Evolutionary conservation across 164 flowering plant species (phyloP), one percentile per base, ranked within the genome.

Genomic region (Nymphaea thermarum): DNA sequence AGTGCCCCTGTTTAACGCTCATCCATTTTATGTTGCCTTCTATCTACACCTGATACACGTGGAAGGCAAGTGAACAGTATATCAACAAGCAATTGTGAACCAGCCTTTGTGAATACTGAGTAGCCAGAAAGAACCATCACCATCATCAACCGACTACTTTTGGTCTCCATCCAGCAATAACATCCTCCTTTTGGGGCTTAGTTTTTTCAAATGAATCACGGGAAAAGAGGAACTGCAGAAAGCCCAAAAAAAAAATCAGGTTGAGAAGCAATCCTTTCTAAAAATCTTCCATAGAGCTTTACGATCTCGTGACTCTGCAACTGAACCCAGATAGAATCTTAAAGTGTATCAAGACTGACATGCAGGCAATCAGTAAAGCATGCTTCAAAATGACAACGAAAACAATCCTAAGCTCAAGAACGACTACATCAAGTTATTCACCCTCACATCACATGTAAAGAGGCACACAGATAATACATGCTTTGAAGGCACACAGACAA

Each of bases 81-180:
- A 25, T 25, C 36, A 25, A 25, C 36, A 25, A 25, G 36, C 36
- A 25, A 25, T 25, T 1, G 36, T 25, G 36, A 25, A 25, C 36
- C 36, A 25, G 36, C 36, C 36, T 25, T 25, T 25, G 36, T 25
- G 36, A 25, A 25, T 25, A 25, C 36, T 45, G 53, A 45, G 53
- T 45, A 5, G 57, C 8, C 5, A 51, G 57, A 4, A 51, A 15
- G 14, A 51, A 51, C 57, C 57, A 51, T 25, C 36, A 25, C 12
- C 11, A 62, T 73, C 7, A 17, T 73, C 73, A 89, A 67, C 83
- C 91, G 82, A 76, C 66, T 11, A 92, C 94, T 77, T 92, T 92
- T 51, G 98, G 86, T 62, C 84, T 83, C 98, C 98, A 93, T 66
- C 98, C 98, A 41, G 83, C 98, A 71, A 90, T 79, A 11, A 93